Base-by-base conservation (phyloP, 2,329 filamentous ascomycete species). In the Blastomyces emzantsi region DNA sequence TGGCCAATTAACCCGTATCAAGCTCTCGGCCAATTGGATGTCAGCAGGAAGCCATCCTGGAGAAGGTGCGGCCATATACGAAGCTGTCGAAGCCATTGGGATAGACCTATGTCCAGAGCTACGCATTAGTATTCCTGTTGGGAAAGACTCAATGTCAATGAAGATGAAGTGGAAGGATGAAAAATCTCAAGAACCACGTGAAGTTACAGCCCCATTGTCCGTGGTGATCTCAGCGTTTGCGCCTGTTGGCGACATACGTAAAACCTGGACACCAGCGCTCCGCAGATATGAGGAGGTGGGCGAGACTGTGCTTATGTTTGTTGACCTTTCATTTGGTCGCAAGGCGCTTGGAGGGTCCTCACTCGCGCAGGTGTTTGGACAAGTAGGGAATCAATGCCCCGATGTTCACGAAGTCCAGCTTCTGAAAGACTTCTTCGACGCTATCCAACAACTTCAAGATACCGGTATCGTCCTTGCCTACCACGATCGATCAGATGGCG, bases 71-170 rank as follows among this genome's bases (percentile, higher is more conserved):
- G 91, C 88, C 19, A 82, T 97, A 41, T 97, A 96, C 72, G 91
- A 97, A 75, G 94, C 92, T 39, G 94, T 97, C 2, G 85, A 96
- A 73, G 92, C 93, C 11, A 92, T 97, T 64, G 92, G 92, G 59
- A 88, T 96, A 85, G 89, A 96, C 58, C 81, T 99, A 9, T 99
- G 94, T 76, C 92, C 92, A 1, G 83, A 89, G 70, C 82, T 97
- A n/a, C 91, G 90, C 43, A 86, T 99, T 66, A 91, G 89, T 64
- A 97, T 99, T 65, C 94, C 94, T 3, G 94, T 97, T 9, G 94
- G 94, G 63, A 97, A 99, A 78, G 94, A 99, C 75, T 97, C 93
- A 0, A 96, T 95, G 77, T 97, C 92, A 2, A 97, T 99, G 94
- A 97, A 97, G 81, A 93, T 95, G 71, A 91, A 91, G 63, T 97